A percentile compares a stretch with the other conserved stretches of the same genome.
phyloP scores from a whole-genome alignment of 202 grass and related monocot species.

The Saccharum hybrid region DNA sequence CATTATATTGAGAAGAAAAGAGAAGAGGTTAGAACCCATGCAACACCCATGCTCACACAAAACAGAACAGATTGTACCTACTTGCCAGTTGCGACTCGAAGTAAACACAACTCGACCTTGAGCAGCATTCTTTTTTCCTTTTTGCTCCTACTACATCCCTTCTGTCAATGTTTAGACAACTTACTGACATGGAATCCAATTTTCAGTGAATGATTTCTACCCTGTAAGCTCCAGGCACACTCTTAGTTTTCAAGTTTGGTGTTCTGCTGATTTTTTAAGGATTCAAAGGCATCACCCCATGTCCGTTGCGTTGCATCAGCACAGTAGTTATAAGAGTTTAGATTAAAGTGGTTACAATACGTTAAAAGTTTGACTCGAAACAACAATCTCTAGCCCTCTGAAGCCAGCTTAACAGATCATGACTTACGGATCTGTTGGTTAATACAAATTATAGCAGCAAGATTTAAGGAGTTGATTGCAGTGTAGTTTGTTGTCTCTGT shows the following conservation, averaged over 20 bases:
- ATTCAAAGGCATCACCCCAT: neutral
- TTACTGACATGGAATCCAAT: neutral
- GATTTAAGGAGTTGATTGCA: neutral
- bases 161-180: constrained; percentile 15
- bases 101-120: too few relatives aligned
- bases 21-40: neutral
- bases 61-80: too few relatives aligned
- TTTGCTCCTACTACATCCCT: constrained; percentile 19
- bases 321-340: neutral
- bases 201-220: constrained; percentile 11
- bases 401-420: neutral
- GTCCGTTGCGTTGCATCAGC: neutral
- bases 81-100: too few relatives aligned
- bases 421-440: neutral
- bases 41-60: too few relatives aligned
- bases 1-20: neutral
- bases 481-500: neutral
- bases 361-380: neutral
- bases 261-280: neutral
- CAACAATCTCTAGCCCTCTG: neutral
- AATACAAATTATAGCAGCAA: constrained; percentile 11
- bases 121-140: constrained; percentile 1
- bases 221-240: neutral
- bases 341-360: neutral
- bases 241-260: neutral